These are phyloP conservation scores for Gossypium lobatum DNA, from an alignment of 441 rosid genomes.

Conservation along the genomic window DNA sequence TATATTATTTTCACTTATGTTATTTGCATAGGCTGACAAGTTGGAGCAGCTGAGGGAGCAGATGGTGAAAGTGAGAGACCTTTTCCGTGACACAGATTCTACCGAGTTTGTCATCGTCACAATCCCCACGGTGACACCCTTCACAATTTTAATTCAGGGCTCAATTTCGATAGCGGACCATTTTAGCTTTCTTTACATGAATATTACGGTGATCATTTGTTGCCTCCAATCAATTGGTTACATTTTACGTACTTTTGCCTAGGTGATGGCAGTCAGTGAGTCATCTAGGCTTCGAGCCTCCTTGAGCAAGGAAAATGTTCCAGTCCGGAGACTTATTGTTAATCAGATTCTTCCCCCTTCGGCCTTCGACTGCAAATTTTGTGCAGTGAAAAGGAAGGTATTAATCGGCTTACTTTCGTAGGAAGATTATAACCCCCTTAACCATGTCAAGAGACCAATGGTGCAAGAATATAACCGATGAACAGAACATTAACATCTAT, in stretches of 20 bases:
- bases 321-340: constrained; percentile 68
- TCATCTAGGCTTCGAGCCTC: constrained; percentile 79
- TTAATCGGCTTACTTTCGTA: not conserved
- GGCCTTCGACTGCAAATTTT: constrained; percentile 81
- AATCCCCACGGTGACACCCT: constrained; percentile 70
- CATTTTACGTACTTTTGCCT: constrained; percentile 8
- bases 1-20: not conserved
- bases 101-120: constrained; percentile 90
- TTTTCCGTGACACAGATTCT: constrained; percentile 71
- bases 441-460: not conserved
- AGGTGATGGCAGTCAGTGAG: constrained; percentile 92
- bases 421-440: not conserved
- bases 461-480: not conserved
- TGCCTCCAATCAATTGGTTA: not conserved
- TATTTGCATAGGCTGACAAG: constrained; percentile 53
- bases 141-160: not conserved
- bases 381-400: constrained; percentile 88
- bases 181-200: not conserved
- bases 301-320: constrained; percentile 77
- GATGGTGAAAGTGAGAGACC: constrained; percentile 85
- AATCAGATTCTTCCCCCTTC: constrained; percentile 86
- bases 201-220: not conserved
- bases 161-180: not conserved
- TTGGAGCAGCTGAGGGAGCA: constrained; percentile 71
- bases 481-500: no score